Evolutionary conservation across 139 green algal species (phyloP).

Genomic region (Asterochloris erici): DNA sequence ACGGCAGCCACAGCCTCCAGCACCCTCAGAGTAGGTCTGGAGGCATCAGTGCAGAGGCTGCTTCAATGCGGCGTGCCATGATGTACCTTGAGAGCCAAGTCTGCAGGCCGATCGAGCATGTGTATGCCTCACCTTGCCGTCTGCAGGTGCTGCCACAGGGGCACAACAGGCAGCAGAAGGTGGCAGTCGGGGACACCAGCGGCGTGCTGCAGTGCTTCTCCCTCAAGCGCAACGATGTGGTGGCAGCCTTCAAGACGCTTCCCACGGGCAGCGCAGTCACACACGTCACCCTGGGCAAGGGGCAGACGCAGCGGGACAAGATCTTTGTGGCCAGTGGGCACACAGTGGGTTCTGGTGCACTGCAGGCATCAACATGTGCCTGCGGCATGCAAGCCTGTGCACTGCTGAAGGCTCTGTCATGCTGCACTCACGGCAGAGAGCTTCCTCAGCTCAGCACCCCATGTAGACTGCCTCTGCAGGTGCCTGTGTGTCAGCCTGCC

Average conservation of each 20-base stretch:
- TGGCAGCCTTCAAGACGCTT: constrained; percentile 57
- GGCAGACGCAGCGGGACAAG: constrained; percentile 48
- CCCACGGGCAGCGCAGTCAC: constrained; percentile 37
- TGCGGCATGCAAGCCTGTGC: background rate
- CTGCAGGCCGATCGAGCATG: no score
- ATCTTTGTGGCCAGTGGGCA: constrained; percentile 50
- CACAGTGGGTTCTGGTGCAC: constrained; percentile 26
- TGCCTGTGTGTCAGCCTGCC: no score
- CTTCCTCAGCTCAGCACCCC: no score
- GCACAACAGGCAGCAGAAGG: constrained; percentile 67
- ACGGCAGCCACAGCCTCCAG: no score
- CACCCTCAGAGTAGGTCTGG: no score
- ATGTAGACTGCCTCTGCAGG: no score
- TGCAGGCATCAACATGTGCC: background rate
- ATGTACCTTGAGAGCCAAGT: no score
- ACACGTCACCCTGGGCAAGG: constrained; percentile 40
- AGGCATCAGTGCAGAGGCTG: no score
- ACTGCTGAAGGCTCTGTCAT: background rate
- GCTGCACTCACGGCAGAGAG: no score
- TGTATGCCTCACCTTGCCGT: no score
- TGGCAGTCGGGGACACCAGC: constrained; percentile 55
- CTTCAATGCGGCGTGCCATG: no score
- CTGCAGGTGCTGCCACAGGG: constrained; percentile 54
- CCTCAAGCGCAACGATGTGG: constrained; percentile 55
- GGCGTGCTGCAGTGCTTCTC: constrained; percentile 64